These are phyloP conservation scores for Coemansia sp. DNA, from an alignment of 192 early-diverging fungal genomes.

Conservation along the genomic window DNA sequence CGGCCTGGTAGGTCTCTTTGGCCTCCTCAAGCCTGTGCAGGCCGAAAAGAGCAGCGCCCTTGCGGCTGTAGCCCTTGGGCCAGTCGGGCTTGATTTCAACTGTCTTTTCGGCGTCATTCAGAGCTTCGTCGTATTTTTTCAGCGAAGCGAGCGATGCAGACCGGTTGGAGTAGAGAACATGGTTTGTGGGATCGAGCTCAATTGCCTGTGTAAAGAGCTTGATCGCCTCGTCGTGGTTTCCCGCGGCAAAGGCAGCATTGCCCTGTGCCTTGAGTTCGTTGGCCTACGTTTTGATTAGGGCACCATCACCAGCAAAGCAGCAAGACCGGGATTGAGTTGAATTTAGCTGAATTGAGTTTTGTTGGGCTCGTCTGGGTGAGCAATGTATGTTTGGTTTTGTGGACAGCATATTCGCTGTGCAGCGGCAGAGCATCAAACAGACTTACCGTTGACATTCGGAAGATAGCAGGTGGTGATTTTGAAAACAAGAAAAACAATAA, in stretches of 20 bases:
- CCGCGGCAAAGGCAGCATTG: constrained; percentile 82
- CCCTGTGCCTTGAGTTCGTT: constrained; percentile 76
- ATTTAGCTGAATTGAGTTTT: no score
- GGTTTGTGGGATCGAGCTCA: constrained; percentile 81
- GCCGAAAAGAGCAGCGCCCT: constrained; percentile 84
- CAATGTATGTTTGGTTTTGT: no score
- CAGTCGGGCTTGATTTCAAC: constrained; percentile 78
- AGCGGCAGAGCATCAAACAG: background rate
- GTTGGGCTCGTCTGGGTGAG: no score
- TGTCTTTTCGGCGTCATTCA: constrained; percentile 84
- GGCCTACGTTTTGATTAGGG: constrained; percentile 37
- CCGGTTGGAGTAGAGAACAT: constrained; percentile 92
- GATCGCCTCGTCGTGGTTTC: constrained; percentile 76
- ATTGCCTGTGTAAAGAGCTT: constrained; percentile 81
- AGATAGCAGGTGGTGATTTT: background rate
- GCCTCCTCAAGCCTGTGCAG: constrained; percentile 69
- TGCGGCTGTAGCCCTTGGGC: constrained; percentile 90
- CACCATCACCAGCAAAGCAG: no score
- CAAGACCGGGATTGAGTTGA: no score
- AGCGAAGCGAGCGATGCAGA: constrained; percentile 80
- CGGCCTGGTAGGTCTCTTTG: constrained; percentile 71
- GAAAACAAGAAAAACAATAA: background rate
- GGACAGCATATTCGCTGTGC: background rate
- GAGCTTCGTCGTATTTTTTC: constrained; percentile 75
- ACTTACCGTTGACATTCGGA: constrained; percentile 31